phyloP scores from a whole-genome alignment of 1,284 basidiomycete genomes.

The Ceratorhiza oryzae-sativae region DNA sequence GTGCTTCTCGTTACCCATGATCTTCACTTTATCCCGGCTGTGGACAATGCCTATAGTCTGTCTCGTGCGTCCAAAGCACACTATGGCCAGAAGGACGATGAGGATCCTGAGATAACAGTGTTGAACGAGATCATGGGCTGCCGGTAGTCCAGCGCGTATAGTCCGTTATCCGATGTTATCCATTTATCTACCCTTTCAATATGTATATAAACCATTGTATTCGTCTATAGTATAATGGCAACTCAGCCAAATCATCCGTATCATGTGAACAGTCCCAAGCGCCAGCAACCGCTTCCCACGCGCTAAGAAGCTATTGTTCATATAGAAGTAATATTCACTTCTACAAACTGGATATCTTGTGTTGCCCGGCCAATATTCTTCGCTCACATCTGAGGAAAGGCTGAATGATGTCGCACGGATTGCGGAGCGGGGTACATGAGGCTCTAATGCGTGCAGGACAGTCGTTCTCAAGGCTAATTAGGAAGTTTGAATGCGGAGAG shows the following conservation, averaged over 20 bases:
- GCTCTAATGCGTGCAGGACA: slow-evolving; percentile 68
- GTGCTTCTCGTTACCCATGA: slow-evolving; percentile 85
- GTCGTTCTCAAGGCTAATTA: slow-evolving; percentile 74
- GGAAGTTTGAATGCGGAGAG: slow-evolving; percentile 61
- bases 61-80: slow-evolving; percentile 49
- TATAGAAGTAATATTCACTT: no score
- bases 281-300: no score
- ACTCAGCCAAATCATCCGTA: no score
- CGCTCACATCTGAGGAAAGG: neutral
- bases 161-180: no score
- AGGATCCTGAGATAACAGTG: slow-evolving; percentile 46
- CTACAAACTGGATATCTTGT: no score
- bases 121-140: slow-evolving; percentile 40
- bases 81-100: slow-evolving; percentile 51
- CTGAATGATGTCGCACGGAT: slow-evolving; percentile 53
- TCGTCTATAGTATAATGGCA: no score
- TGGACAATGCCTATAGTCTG: slow-evolving; percentile 66
- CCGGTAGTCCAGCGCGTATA: no score
- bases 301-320: no score
- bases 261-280: no score
- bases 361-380: neutral
- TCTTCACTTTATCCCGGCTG: slow-evolving; percentile 78
- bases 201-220: no score
- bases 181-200: no score
- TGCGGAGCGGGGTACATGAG: slow-evolving; percentile 75